Percentiles rank a stretch among this genome's conserved stretches.
phyloP scores from a whole-genome alignment of 345 rosid species.

The Xanthoceras sorbifolium region DNA sequence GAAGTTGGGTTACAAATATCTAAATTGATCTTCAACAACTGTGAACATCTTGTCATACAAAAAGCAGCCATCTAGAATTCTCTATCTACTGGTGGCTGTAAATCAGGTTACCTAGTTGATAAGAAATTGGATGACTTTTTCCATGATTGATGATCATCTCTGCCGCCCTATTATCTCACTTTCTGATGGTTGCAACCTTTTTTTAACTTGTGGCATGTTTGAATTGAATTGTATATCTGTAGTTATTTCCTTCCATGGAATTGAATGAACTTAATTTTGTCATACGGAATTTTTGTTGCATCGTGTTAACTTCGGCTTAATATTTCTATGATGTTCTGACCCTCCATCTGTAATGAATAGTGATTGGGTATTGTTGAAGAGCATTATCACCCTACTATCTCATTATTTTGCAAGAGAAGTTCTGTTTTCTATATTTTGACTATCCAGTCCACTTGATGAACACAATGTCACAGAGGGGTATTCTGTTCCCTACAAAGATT shows the following conservation, averaged over 20 bases:
- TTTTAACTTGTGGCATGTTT: not conserved
- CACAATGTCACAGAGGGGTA: too few species aligned
- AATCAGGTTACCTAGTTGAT: not conserved
- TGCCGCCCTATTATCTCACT: not conserved
- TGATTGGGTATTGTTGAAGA: not conserved
- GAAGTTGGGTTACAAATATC: not conserved
- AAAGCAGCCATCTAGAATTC: not conserved
- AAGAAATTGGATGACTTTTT: not conserved
- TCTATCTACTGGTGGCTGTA: not conserved
- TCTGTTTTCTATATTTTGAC: not conserved
- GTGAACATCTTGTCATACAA: not conserved
- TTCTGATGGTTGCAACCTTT: not conserved
- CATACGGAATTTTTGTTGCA: not conserved
- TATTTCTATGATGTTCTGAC: not conserved
- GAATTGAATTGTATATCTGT: not conserved
- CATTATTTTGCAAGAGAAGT: slow-evolving; percentile 4
- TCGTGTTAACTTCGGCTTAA: not conserved
- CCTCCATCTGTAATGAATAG: not conserved
- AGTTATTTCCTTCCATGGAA: not conserved
- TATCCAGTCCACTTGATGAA: not conserved
- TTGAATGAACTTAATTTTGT: not conserved
- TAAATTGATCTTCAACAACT: not conserved
- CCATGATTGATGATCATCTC: not conserved
- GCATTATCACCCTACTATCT: not conserved
- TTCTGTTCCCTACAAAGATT: not conserved